Percentiles rank a stretch among this genome's conserved stretches.
These are phyloP conservation scores for Cyclotella sp. DNA, from an alignment of 108 stramenopile genomes.

Conservation along the genomic window DNA sequence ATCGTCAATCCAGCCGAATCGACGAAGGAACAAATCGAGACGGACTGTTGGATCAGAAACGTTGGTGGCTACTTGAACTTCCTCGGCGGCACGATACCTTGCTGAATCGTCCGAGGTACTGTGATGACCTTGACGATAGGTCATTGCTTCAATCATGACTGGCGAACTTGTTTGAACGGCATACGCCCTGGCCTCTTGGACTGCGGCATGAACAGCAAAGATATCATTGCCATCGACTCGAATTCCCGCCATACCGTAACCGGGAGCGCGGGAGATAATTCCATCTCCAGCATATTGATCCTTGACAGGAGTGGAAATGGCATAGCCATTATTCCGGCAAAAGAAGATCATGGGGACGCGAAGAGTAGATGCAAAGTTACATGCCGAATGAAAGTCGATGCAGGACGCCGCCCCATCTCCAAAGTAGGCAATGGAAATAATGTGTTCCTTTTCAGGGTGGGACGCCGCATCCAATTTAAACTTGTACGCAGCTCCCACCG, in stretches of 20 bases:
- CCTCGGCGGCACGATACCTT: conserved; percentile 80
- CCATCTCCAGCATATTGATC: conserved; percentile 99
- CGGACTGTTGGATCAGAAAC: conserved; percentile 83
- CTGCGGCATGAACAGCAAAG: conserved; percentile 93
- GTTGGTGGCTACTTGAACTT: conserved; percentile 77
- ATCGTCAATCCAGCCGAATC: conserved; percentile 76
- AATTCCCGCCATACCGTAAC: conserved; percentile 95
- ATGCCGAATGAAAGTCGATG: conserved; percentile 96
- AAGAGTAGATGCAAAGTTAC: conserved; percentile 96
- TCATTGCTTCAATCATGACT: conserved; percentile 97
- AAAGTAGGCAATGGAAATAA: conserved; percentile 86
- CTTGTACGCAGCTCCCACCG: conserved; percentile 92
- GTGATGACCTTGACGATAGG: conserved; percentile 98
- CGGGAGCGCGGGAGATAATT: conserved; percentile 90
- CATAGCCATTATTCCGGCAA: conserved; percentile 98
- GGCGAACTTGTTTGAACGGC: conserved; percentile 78
- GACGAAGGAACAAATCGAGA: conserved; percentile 71
- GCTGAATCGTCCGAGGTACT: conserved; percentile 96
- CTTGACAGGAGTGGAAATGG: conserved; percentile 92
- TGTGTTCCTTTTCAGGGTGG: conserved; percentile 54
- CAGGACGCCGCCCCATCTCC: conserved; percentile 97
- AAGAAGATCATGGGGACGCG: conserved; percentile 94
- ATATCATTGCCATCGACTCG: conserved; percentile 99
- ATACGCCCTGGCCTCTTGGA: conserved; percentile 77
- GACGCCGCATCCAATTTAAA: conserved; percentile 73